Conservation (phyloP, 257 asterid genomes). For the Solanum pinnatisectum region DNA sequence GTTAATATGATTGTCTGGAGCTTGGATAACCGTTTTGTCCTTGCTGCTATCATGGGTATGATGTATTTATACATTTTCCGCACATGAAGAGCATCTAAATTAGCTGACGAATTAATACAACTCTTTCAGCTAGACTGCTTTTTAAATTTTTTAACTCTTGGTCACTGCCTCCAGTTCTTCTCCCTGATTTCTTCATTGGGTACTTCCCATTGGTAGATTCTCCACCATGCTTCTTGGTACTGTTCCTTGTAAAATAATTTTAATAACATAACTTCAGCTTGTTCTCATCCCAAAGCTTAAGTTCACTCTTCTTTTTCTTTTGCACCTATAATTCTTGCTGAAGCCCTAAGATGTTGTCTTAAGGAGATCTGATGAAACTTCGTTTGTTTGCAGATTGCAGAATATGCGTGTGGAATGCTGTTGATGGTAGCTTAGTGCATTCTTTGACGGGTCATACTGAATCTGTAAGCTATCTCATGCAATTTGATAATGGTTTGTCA, state of each 20-base stretch:
- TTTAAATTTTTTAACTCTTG: background rate
- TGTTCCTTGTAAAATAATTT: background rate
- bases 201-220: background rate
- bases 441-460: slow-evolving; percentile 93
- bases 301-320: background rate
- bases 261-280: background rate
- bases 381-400: slow-evolving; percentile 68
- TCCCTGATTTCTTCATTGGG: background rate
- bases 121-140: background rate
- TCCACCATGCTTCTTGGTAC: background rate
- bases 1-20: slow-evolving; percentile 99
- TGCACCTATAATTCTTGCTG: background rate
- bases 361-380: background rate
- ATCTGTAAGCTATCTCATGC: slow-evolving; percentile 49
- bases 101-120: background rate
- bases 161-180: background rate
- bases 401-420: slow-evolving; percentile 99
- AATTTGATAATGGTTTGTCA: background rate
- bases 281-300: background rate
- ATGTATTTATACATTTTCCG: slow-evolving; percentile 4
- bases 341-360: background rate
- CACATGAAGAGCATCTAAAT: background rate
- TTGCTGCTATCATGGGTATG: slow-evolving; percentile 99
- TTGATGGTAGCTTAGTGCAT: slow-evolving; percentile 97
- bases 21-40: slow-evolving; percentile 96